phyloP scores from a whole-genome alignment of 2,329 filamentous ascomycete species.

The Aureobasidium pullulans region DNA sequence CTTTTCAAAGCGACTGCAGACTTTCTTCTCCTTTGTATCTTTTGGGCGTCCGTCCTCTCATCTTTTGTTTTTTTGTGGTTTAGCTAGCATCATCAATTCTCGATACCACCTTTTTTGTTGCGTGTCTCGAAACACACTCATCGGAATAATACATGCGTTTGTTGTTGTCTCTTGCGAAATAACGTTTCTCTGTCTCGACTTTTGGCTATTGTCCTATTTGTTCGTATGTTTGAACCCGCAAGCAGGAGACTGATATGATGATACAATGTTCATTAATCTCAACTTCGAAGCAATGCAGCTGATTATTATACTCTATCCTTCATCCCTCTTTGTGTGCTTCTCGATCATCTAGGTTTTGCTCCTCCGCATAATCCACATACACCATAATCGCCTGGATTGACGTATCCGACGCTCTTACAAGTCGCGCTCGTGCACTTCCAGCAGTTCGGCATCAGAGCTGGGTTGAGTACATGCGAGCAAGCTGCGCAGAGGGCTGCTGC shows the following conservation, averaged over 20 bases:
- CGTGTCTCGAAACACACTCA: background rate
- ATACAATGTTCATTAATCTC: background rate
- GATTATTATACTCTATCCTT: background rate
- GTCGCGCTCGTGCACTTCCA: slow-evolving; percentile 56
- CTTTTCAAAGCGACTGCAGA: background rate
- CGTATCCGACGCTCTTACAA: slow-evolving; percentile 53
- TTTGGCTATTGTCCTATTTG: background rate
- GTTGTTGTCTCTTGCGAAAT: background rate
- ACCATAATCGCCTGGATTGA: slow-evolving; percentile 63
- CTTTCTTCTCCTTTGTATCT: background rate
- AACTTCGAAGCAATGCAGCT: background rate
- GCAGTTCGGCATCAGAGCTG: slow-evolving; percentile 44
- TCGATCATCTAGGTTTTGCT: background rate
- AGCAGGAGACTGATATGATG: too few species aligned
- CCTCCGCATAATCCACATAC: slow-evolving; percentile 62
- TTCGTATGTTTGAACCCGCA: background rate
- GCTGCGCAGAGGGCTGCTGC: slow-evolving; percentile 54
- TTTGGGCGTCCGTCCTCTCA: background rate
- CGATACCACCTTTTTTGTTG: slow-evolving; percentile 5
- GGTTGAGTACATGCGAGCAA: slow-evolving; percentile 63
- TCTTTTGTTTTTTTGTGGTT: background rate
- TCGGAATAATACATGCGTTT: background rate
- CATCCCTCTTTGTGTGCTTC: background rate
- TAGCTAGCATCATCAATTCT: background rate
- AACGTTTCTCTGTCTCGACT: background rate